Evolutionary conservation across 1,284 basidiomycete genomes (phyloP), one percentile per base, ranked within the genome.

Genomic region (Cerrena zonata): DNA sequence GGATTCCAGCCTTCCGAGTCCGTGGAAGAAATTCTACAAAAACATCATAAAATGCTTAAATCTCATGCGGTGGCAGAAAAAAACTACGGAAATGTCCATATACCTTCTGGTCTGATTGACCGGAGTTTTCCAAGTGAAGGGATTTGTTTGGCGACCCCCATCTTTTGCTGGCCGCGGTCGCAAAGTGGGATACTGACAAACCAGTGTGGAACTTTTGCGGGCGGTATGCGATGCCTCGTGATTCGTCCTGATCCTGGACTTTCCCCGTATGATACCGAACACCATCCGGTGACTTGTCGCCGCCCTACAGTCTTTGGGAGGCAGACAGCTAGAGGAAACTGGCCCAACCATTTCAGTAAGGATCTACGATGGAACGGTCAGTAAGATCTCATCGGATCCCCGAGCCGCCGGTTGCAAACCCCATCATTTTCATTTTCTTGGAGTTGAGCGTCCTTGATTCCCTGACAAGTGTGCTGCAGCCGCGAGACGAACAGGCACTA

Each of bases 181-280:
- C 39, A 40, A 40, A 22, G 39, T 34, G 30, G 30, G 30, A 34
- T 7, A 34, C 30, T 34, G 30, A 34, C 30, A 34, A 34, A n/a
- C 30, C 30, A 10, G 10, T 41, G 21, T 44, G 42, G 42, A 24
- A 27, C 42, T 21, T 44, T 22, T 44, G 43, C 54, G 57, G 57
- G 56, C 60, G 58, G 60, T 49, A 48, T 55, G 48, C 51, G 48
- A 55, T 58, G 60, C 51, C 57, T 56, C 55, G 56, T 57, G 52
- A 54, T 45, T 53, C 39, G 45, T 42, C 49, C 21, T 42, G 39
- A 49, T 53, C 54, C 55, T 49, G 30, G 49, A 25, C 52, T 55
- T 53, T 50, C 57, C 40, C 48, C 47, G 44, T 39, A 40, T 55
- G 52, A 54, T 54, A 50, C 60, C 58, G 56, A 59, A 47, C 53